Percentiles rank a stretch among this genome's conserved stretches.
Evolutionary conservation across 805 yeast species (phyloP).

Genomic region (Monosporozyma servazzii): DNA sequence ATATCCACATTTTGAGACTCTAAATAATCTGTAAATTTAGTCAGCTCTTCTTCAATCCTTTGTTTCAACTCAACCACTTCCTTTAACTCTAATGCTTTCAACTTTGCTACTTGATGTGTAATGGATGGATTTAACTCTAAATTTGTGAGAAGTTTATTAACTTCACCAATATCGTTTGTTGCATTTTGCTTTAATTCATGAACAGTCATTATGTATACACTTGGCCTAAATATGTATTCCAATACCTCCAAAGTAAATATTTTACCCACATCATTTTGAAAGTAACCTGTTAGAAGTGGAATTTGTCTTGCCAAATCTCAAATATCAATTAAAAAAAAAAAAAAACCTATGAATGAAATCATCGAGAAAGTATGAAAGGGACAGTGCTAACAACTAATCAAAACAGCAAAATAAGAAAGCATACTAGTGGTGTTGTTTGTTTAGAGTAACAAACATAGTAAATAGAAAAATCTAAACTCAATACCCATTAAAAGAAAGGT

Average conservation of each 20-base stretch:
- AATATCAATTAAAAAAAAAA: background rate
- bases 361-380: background rate
- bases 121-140: conserved; percentile 8
- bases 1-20: conserved; percentile 44
- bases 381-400: background rate
- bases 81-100: background rate
- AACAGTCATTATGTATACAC: background rate
- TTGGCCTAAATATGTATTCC: background rate
- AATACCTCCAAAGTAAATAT: background rate
- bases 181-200: background rate
- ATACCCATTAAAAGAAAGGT: background rate
- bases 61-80: conserved; percentile 29
- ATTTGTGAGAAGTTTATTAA: conserved; percentile 5
- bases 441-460: background rate
- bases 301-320: background rate
- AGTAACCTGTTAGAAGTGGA: background rate
- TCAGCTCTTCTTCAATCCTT: conserved; percentile 35
- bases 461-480: background rate
- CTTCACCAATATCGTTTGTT: background rate
- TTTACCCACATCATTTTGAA: background rate
- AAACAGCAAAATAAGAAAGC: background rate
- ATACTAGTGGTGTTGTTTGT: background rate
- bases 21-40: conserved; percentile 36
- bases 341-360: too few relatives aligned
- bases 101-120: conserved; percentile 1